Percentiles rank a stretch among this genome's conserved stretches.
Conservation (phyloP, 306 rosid species). For the Pyrus bretschneideri region DNA sequence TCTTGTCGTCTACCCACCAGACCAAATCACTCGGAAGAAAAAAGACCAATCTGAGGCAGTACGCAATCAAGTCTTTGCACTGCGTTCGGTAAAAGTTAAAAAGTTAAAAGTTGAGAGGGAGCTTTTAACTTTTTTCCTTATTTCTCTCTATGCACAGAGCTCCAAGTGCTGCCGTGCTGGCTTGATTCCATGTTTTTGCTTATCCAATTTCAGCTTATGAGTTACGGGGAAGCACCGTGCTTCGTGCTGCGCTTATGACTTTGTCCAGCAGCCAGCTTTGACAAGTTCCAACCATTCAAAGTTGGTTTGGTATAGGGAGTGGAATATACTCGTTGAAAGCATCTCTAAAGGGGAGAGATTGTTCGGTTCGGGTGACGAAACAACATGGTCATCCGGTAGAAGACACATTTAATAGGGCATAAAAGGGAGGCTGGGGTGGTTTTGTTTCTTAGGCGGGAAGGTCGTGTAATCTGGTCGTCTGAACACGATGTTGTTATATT, state of each 20-base stretch:
- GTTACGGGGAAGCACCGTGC: background rate
- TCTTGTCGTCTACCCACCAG: slow-evolving; percentile 20
- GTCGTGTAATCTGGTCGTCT: background rate
- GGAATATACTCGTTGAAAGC: too few relatives aligned
- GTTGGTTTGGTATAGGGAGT: too few relatives aligned
- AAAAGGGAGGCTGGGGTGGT: too few relatives aligned
- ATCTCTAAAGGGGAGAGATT: too few relatives aligned
- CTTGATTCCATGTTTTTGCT: background rate
- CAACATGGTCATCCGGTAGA: too few relatives aligned
- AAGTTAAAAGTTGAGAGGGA: too few relatives aligned
- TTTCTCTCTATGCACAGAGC: background rate
- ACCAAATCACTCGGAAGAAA: slow-evolving; percentile 14
- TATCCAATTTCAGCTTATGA: background rate
- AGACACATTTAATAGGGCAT: too few relatives aligned
- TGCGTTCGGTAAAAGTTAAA: too few relatives aligned
- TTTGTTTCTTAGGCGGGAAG: too few relatives aligned
- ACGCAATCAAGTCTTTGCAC: background rate
- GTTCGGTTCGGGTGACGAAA: too few relatives aligned
- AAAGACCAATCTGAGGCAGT: background rate
- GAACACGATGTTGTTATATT: background rate
- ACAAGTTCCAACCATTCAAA: background rate
- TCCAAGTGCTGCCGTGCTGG: background rate
- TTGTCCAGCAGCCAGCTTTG: background rate
- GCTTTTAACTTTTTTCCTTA: background rate
- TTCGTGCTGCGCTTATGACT: background rate